Conservation (phyloP, 768 basidiomycete species). For the Cystobasidium tubakii region DNA sequence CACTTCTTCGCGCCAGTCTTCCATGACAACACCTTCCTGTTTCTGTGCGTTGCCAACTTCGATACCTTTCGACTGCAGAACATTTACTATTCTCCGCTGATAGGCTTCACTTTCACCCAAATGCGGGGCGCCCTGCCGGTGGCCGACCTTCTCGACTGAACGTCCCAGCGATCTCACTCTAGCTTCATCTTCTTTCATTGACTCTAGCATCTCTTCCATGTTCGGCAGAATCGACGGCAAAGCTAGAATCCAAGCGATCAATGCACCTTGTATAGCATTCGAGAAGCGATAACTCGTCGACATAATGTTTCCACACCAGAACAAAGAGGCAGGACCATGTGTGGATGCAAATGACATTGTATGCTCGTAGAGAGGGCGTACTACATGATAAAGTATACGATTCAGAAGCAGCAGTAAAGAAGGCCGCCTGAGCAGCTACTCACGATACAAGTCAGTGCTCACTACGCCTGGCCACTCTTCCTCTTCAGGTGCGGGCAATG, state of each 20-base stretch:
- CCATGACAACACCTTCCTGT: slow-evolving; percentile 15
- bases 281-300: slow-evolving; percentile 32
- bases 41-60: neutral
- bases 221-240: neutral
- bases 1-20: slow-evolving; percentile 29
- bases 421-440: neutral
- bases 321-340: slow-evolving; percentile 26
- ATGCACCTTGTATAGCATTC: slow-evolving; percentile 28
- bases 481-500: neutral
- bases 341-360: slow-evolving; percentile 7
- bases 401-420: slow-evolving; percentile 1
- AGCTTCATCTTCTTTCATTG: neutral
- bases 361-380: slow-evolving; percentile 22
- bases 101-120: slow-evolving; percentile 19
- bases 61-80: slow-evolving; percentile 6
- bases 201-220: neutral
- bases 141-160: slow-evolving; percentile 17
- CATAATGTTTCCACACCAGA: slow-evolving; percentile 34
- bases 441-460: slow-evolving; percentile 28
- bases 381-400: neutral
- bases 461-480: slow-evolving; percentile 8
- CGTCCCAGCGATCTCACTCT: slow-evolving; percentile 3
- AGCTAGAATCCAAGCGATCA: slow-evolving; percentile 27
- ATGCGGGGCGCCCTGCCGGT: slow-evolving; percentile 24
- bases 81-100: slow-evolving; percentile 15